Percentiles rank a stretch among this genome's conserved stretches.
Conservation (phyloP, 371 early-diverging fungal genomes). For the Saksenaea oblongispora region DNA sequence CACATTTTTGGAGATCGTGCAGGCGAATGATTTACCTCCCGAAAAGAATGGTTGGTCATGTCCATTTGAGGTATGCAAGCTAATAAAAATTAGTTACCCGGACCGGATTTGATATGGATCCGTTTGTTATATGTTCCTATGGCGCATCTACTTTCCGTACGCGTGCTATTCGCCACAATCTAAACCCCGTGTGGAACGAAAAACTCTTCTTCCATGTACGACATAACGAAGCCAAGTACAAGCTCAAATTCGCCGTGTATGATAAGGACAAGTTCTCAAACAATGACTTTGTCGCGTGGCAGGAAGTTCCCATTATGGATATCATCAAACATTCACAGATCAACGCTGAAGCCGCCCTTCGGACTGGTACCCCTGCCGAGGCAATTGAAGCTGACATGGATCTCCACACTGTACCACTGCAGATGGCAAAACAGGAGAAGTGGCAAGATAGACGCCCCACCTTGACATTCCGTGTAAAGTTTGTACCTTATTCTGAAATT, state of each 20-base stretch:
- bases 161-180: conserved; percentile 61
- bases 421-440: conserved; percentile 34
- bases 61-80: background rate
- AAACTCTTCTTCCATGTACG: conserved; percentile 69
- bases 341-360: background rate
- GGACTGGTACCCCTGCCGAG: conserved; percentile 16
- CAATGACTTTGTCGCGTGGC: conserved; percentile 71
- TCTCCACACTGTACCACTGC: conserved; percentile 36
- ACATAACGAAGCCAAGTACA: conserved; percentile 56
- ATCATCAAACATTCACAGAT: conserved; percentile 26
- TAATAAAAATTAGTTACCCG: conserved; percentile 40
- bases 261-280: conserved; percentile 77
- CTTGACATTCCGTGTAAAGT: conserved; percentile 60
- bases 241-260: conserved; percentile 70
- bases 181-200: conserved; percentile 75
- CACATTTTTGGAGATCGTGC: conserved; percentile 63
- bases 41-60: conserved; percentile 44
- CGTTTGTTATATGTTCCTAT: conserved; percentile 77
- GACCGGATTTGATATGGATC: conserved; percentile 81
- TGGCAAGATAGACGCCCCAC: conserved; percentile 44
- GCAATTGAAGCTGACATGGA: conserved; percentile 52
- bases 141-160: conserved; percentile 75
- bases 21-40: conserved; percentile 65
- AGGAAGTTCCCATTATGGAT: conserved; percentile 46
- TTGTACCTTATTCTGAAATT: conserved; percentile 64